Evolutionary conservation across 2,329 filamentous ascomycete species (phyloP).

Genomic region (Colletotrichum musae): DNA sequence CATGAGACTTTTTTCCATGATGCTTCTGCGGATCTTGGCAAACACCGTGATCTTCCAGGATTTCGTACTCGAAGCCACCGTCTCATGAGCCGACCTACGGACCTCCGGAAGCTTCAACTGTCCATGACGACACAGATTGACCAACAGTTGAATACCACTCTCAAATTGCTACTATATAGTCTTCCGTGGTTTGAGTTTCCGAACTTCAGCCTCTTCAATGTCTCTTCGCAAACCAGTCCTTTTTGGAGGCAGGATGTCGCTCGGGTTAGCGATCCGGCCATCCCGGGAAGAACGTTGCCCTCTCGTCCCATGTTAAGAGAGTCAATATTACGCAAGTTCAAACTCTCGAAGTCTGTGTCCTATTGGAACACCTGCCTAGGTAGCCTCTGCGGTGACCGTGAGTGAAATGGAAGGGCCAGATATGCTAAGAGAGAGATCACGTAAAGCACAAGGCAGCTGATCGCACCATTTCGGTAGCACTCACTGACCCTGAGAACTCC

Average conservation of each 20-base stretch:
- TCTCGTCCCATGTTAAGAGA: conserved; percentile 7
- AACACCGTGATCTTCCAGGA: background rate
- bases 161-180: background rate
- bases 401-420: no score
- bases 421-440: no score
- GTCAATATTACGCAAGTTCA: no score
- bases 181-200: background rate
- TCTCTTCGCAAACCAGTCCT: background rate
- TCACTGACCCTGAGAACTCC: no score
- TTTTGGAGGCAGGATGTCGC: background rate
- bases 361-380: no score
- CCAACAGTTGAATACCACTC: background rate
- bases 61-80: background rate
- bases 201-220: background rate
- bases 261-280: background rate
- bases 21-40: no score
- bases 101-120: conserved; percentile 16
- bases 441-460: no score
- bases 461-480: no score
- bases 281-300: conserved; percentile 9
- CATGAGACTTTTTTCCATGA: no score
- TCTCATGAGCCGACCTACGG: conserved; percentile 4
- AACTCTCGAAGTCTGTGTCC: no score
- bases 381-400: no score
- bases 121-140: background rate